Conservation (phyloP, 805 yeast species). For the baker's yeast (Saccharomyces cerevisiae) region DNA sequence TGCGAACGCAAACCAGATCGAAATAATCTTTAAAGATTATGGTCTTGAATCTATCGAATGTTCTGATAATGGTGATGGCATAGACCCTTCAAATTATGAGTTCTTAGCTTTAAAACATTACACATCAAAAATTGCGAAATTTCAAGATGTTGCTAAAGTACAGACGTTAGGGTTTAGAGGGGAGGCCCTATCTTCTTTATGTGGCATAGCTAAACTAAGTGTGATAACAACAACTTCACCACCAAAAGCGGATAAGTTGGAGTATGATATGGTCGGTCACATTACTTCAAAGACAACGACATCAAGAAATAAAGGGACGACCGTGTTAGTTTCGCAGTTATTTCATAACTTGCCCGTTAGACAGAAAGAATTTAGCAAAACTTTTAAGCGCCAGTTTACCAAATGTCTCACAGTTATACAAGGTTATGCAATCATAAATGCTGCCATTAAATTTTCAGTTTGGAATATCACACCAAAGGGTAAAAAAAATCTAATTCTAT, state of each 20-base stretch:
- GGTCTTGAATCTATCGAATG: constrained; percentile 69
- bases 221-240: constrained; percentile 45
- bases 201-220: constrained; percentile 43
- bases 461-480: constrained; percentile 42
- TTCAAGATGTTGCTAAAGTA: constrained; percentile 47
- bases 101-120: constrained; percentile 51
- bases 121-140: constrained; percentile 55
- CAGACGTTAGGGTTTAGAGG: constrained; percentile 70
- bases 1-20: constrained; percentile 62
- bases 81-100: constrained; percentile 42
- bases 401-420: constrained; percentile 58
- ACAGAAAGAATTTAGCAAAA: constrained; percentile 59
- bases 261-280: constrained; percentile 48
- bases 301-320: constrained; percentile 62
- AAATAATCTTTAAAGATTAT: constrained; percentile 56
- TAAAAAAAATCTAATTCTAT: constrained; percentile 46
- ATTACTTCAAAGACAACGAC: constrained; percentile 36
- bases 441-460: constrained; percentile 52
- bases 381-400: constrained; percentile 61
- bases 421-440: constrained; percentile 55
- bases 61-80: constrained; percentile 62
- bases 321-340: constrained; percentile 46
- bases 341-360: constrained; percentile 78
- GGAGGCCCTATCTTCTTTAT: constrained; percentile 67
- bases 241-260: constrained; percentile 52